These are phyloP conservation scores for Zea luxurians DNA, from an alignment of 176 grass and related monocot species.

Conservation along the genomic window DNA sequence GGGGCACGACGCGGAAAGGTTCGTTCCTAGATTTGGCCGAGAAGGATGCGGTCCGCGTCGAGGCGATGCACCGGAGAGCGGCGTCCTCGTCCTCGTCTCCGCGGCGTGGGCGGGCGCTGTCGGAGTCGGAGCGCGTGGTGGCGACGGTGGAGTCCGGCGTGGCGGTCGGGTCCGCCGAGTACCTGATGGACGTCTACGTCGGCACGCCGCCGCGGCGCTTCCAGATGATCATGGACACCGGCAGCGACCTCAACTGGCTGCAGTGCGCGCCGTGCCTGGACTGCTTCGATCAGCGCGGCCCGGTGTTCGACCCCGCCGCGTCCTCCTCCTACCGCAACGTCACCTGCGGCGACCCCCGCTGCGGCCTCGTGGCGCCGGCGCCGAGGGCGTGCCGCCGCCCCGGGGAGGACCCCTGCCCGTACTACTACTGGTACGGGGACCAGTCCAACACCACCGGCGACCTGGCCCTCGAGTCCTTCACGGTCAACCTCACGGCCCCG, in stretches of 20 bases:
- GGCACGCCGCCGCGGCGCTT: slow-evolving; percentile 84
- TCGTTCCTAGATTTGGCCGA: slow-evolving; percentile 47
- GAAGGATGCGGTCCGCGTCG: slow-evolving; percentile 64
- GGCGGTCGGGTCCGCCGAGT: slow-evolving; percentile 78
- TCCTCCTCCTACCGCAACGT: slow-evolving; percentile 79
- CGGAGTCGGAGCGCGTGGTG: slow-evolving; percentile 62
- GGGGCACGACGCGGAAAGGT: slow-evolving; percentile 43
- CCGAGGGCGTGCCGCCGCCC: slow-evolving; percentile 32
- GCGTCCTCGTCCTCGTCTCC: neutral
- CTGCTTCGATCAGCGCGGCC: slow-evolving; percentile 85
- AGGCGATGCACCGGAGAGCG: slow-evolving; percentile 44
- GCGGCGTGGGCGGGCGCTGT: slow-evolving; percentile 35
- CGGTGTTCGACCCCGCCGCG: slow-evolving; percentile 62
- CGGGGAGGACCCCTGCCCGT: slow-evolving; percentile 55
- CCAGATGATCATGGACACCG: slow-evolving; percentile 91
- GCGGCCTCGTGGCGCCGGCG: slow-evolving; percentile 50
- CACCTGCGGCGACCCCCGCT: slow-evolving; percentile 64
- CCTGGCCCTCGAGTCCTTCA: slow-evolving; percentile 84
- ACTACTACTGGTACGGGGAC: slow-evolving; percentile 99
- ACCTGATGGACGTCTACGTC: slow-evolving; percentile 83
- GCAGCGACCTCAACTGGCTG: slow-evolving; percentile 98
- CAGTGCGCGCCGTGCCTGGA: slow-evolving; percentile 83
- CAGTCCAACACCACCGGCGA: slow-evolving; percentile 90
- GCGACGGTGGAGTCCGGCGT: slow-evolving; percentile 82
- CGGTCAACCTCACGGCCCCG: slow-evolving; percentile 70